These are phyloP conservation scores for Kwoniella europaea DNA, from an alignment of 768 basidiomycete genomes.

Conservation along the genomic window DNA sequence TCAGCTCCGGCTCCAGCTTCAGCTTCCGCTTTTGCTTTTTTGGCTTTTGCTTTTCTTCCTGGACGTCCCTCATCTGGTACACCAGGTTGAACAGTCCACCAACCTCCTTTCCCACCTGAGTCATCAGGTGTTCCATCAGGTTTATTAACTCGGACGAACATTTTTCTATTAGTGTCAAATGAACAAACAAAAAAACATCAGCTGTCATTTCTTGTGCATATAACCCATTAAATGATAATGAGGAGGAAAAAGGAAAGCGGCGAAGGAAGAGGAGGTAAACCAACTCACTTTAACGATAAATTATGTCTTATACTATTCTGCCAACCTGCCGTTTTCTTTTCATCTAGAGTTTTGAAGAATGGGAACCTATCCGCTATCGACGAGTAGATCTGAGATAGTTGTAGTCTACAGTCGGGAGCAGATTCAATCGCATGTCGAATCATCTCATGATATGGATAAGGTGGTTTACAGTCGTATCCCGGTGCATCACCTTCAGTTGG, in stretches of 20 bases:
- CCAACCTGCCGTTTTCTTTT: constrained; percentile 55
- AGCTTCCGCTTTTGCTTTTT: constrained; percentile 25
- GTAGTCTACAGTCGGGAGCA: constrained; percentile 40
- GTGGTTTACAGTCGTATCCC: constrained; percentile 52
- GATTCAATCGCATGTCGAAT: constrained; percentile 49
- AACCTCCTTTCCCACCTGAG: constrained; percentile 56
- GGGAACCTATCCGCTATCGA: constrained; percentile 51
- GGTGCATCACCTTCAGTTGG: constrained; percentile 45
- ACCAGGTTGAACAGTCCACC: constrained; percentile 55
- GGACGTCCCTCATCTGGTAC: constrained; percentile 52
- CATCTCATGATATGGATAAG: constrained; percentile 52
- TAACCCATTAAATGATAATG: no score
- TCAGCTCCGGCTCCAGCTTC: background rate
- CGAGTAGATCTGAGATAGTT: constrained; percentile 46
- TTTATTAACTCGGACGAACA: constrained; percentile 54
- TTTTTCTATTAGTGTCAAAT: constrained; percentile 38
- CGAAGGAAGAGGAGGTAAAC: background rate
- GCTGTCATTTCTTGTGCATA: background rate
- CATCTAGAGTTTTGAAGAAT: constrained; percentile 50
- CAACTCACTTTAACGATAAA: constrained; percentile 54
- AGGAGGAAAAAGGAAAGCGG: background rate
- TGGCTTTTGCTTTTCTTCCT: constrained; percentile 46
- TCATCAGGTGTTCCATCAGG: constrained; percentile 53
- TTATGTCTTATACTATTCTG: constrained; percentile 60
- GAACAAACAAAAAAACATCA: background rate